Base-by-base conservation (phyloP, 1,284 basidiomycete species). In the Fomes fomentarius region DNA sequence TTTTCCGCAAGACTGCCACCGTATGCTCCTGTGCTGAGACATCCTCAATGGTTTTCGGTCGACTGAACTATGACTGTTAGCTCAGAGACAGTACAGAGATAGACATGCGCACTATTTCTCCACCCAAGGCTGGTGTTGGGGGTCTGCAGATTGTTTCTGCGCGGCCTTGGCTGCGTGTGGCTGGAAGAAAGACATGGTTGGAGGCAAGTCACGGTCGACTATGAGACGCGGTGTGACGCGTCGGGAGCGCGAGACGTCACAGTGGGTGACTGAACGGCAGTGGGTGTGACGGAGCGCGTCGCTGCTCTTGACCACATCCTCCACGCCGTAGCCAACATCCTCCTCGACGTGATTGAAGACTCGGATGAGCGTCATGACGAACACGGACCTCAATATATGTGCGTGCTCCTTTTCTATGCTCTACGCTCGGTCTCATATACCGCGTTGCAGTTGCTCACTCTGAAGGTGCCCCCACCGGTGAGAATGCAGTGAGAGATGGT, bases 11-110 rank as follows among this genome's bases (percentile, higher is more conserved):
- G 0, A 99, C 94, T 1, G 89, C 87, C 28, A 98, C 91, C 0
- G 96, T 98, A 69, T 99, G 93, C 56, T 98, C 96, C 72, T 99
- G 96, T 0, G 96, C 93, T 22, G 96, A 93, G 47, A 99, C 88
- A 71, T 99, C 96, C 65, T 98, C 94, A 64, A 99, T 98, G 21
- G 96, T 98, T 74, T 95, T 94, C 48, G 97, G 96, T 53, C 97
- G 93, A 71, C 95, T 96, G 68, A 54, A 46, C 58, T 40, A 35
- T 57, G 41, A 53, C 40, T 51, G 48, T 49, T 39, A 38, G 25
- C 43, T 21, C 22, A 11, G 11, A n/a, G 17, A 19, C 11, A 8
- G 38, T 25, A 46, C 45, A 45, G 4, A 21, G 19, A 33, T n/a
- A n/a, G n/a, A n/a, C n/a, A n/a, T n/a, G n/a, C 34, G 26, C 14